phyloP scores from a whole-genome alignment of 2,329 filamentous ascomycete genomes.

The Cryphonectria parasitica region DNA sequence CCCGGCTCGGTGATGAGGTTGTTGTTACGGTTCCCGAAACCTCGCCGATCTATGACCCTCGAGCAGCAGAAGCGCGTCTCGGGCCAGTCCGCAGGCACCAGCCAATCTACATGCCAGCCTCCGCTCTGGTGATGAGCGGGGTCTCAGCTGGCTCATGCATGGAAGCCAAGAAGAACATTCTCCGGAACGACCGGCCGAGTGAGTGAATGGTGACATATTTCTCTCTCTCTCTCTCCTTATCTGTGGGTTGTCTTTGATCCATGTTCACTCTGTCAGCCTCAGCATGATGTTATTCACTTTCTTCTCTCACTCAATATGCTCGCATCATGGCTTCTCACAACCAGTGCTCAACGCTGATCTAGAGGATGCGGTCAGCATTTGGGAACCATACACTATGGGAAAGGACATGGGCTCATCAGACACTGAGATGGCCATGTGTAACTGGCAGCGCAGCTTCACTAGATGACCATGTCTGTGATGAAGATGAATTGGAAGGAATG shows the following conservation, averaged over 20 bases:
- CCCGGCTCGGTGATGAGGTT: background rate
- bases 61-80: background rate
- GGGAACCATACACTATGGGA: no score
- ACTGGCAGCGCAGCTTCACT: background rate
- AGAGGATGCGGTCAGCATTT: background rate
- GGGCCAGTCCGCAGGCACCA: conserved; percentile 4
- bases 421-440: background rate
- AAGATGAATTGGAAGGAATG: background rate
- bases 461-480: background rate
- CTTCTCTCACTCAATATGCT: no score
- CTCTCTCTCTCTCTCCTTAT: background rate
- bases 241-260: background rate
- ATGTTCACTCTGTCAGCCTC: background rate
- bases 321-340: background rate
- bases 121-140: background rate
- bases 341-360: background rate
- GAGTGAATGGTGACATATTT: background rate
- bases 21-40: conserved; percentile 22
- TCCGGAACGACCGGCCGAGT: background rate
- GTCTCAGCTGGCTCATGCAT: background rate
- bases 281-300: background rate
- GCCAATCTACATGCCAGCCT: background rate
- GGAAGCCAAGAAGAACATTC: background rate
- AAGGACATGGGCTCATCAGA: background rate
- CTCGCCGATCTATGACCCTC: conserved; percentile 1